A percentile compares a stretch with the other conserved stretches of the same genome.
Evolutionary conservation across 371 early-diverging fungal genomes (phyloP).

Genomic region (Basidiobolus meristosporus): DNA sequence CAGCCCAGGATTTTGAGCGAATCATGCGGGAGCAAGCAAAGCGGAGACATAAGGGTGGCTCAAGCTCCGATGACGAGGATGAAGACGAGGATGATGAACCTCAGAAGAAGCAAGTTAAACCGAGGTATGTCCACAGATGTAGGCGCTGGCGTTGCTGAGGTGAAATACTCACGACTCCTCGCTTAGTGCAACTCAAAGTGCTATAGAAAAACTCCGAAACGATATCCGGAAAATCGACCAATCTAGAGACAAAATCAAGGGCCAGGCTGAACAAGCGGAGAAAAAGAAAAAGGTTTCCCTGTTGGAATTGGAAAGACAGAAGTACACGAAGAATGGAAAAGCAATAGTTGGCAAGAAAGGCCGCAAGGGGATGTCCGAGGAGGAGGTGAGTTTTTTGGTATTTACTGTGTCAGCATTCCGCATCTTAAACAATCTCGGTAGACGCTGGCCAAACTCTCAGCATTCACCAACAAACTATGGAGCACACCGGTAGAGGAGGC

Average conservation of each 20-base stretch:
- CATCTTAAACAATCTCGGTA: no score
- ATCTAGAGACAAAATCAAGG: slow-evolving; percentile 7
- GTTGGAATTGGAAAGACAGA: slow-evolving; percentile 25
- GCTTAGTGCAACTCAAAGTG: slow-evolving; percentile 6
- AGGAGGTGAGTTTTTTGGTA: slow-evolving; percentile 13
- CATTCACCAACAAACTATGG: slow-evolving; percentile 11
- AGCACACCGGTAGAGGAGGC: slow-evolving; percentile 7
- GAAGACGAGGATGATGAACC: background rate
- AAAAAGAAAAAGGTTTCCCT: slow-evolving; percentile 21
- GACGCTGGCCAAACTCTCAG: slow-evolving; percentile 14
- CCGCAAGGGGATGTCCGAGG: slow-evolving; percentile 9
- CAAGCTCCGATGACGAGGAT: slow-evolving; percentile 4
- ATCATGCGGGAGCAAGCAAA: slow-evolving; percentile 19
- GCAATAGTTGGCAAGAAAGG: slow-evolving; percentile 9
- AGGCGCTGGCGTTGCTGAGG: no score
- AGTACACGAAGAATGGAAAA: slow-evolving; percentile 17
- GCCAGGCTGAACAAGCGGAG: slow-evolving; percentile 4
- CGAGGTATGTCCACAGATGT: slow-evolving; percentile 5
- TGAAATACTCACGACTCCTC: no score
- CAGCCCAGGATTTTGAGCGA: slow-evolving; percentile 14
- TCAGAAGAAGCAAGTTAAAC: slow-evolving; percentile 4
- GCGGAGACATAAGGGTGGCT: slow-evolving; percentile 3
- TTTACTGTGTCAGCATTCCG: no score
- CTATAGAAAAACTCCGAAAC: slow-evolving; percentile 25
- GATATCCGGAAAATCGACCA: slow-evolving; percentile 32